Percentiles rank a stretch among this genome's conserved stretches.
phyloP scores from a whole-genome alignment of 2,329 filamentous ascomycete genomes.

The Colletotrichum endophyticum region DNA sequence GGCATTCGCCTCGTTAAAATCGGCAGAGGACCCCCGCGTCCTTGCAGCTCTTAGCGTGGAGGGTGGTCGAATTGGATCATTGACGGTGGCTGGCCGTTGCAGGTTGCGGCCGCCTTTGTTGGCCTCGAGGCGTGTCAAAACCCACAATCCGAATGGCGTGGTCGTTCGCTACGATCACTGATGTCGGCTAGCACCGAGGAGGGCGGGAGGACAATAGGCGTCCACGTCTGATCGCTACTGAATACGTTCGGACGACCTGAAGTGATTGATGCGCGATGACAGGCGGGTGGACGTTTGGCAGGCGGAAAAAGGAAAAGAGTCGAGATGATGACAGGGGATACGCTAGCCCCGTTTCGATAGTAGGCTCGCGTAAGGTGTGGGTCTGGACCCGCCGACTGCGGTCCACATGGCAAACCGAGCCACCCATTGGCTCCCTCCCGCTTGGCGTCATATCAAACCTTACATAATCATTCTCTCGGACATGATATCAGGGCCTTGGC shows the following conservation, averaged over 20 bases:
- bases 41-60: not conserved
- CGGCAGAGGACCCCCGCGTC: not conserved
- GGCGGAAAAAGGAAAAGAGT: not conserved
- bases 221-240: not conserved
- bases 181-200: not conserved
- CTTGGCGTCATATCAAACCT: not conserved
- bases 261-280: not conserved
- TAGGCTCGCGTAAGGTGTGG: not conserved
- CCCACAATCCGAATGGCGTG: not conserved
- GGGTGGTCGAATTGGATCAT: not conserved
- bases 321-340: not conserved
- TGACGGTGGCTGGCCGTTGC: conserved; percentile 1
- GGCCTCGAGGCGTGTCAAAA: not conserved
- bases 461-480: not conserved
- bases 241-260: not conserved
- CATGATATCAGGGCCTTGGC: not conserved
- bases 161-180: not conserved
- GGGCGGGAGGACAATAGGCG: not conserved
- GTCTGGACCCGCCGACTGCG: not conserved
- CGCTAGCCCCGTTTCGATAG: not conserved
- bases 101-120: not conserved
- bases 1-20: not conserved
- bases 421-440: not conserved
- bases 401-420: not conserved
- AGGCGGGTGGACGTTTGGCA: not conserved